Percentiles rank a stretch among this genome's conserved stretches.
These are phyloP conservation scores for Lentinula boryana DNA, from an alignment of 768 basidiomycete genomes.

Conservation along the genomic window DNA sequence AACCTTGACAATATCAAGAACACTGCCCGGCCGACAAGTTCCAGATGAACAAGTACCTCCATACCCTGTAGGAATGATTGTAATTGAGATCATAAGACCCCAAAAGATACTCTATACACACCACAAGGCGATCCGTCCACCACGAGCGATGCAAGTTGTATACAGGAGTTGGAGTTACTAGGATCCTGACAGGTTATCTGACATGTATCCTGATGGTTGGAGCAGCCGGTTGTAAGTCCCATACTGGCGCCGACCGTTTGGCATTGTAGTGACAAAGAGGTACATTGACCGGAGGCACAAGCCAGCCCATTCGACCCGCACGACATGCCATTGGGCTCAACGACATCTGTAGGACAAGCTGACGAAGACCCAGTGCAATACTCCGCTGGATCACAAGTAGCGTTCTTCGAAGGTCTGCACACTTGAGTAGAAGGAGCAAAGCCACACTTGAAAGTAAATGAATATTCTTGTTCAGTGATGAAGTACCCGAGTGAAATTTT, in stretches of 20 bases:
- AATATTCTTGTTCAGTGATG: neutral
- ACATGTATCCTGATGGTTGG: slow-evolving; percentile 59
- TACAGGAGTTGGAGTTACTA: slow-evolving; percentile 48
- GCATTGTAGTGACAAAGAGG: slow-evolving; percentile 71
- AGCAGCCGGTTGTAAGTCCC: slow-evolving; percentile 62
- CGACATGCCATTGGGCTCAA: slow-evolving; percentile 56
- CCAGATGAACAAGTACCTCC: slow-evolving; percentile 64
- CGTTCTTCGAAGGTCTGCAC: slow-evolving; percentile 65
- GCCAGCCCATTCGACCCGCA: slow-evolving; percentile 61
- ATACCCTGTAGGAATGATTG: slow-evolving; percentile 38
- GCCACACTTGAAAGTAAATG: slow-evolving; percentile 38
- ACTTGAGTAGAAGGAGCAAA: slow-evolving; percentile 65
- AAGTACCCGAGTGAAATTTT: neutral
- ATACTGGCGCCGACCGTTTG: slow-evolving; percentile 66
- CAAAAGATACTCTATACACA: slow-evolving; percentile 23
- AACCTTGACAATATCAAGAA: slow-evolving; percentile 60
- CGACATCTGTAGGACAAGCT: slow-evolving; percentile 61
- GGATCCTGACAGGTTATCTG: slow-evolving; percentile 82
- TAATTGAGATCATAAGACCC: slow-evolving; percentile 10
- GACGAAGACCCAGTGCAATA: slow-evolving; percentile 72
- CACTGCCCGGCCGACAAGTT: slow-evolving; percentile 53
- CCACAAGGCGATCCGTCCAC: slow-evolving; percentile 85
- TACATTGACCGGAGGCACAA: slow-evolving; percentile 78
- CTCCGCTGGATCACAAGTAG: slow-evolving; percentile 64
- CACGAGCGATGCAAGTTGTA: slow-evolving; percentile 63